Conservation (phyloP, 306 rosid genomes). For the Dryas alaskensis region DNA sequence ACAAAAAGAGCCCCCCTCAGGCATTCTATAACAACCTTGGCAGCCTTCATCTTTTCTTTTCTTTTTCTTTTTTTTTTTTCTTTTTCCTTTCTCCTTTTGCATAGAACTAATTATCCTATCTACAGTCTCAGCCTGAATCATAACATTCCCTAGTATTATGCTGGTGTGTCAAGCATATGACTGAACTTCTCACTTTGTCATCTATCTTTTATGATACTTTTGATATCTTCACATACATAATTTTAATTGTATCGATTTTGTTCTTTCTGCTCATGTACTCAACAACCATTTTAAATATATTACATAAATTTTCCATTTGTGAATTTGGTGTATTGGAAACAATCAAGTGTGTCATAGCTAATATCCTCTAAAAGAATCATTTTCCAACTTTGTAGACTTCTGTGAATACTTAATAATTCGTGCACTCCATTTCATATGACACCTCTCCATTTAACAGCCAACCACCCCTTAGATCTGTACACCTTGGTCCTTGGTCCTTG, state of each 20-base stretch:
- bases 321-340: background rate
- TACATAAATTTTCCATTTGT: background rate
- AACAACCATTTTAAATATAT: background rate
- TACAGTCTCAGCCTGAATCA: too few species aligned
- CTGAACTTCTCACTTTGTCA: too few species aligned
- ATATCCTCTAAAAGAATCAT: background rate
- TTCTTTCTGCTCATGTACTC: background rate
- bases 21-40: too few species aligned
- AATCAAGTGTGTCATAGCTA: constrained; percentile 1
- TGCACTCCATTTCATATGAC: background rate
- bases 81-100: too few species aligned
- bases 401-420: background rate
- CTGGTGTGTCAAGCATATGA: too few species aligned
- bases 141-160: too few species aligned
- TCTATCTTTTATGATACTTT: too few species aligned
- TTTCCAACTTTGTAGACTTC: background rate
- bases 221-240: too few species aligned
- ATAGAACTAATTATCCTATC: too few species aligned
- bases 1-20: too few species aligned
- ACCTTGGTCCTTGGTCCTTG: background rate
- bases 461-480: background rate
- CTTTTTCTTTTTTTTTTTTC: too few species aligned
- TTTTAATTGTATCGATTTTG: background rate
- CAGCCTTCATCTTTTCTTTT: too few species aligned
- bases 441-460: background rate